These are phyloP conservation scores for Ceratocystis diversiconidia DNA, from an alignment of 2,329 filamentous ascomycete genomes.

Conservation along the genomic window DNA sequence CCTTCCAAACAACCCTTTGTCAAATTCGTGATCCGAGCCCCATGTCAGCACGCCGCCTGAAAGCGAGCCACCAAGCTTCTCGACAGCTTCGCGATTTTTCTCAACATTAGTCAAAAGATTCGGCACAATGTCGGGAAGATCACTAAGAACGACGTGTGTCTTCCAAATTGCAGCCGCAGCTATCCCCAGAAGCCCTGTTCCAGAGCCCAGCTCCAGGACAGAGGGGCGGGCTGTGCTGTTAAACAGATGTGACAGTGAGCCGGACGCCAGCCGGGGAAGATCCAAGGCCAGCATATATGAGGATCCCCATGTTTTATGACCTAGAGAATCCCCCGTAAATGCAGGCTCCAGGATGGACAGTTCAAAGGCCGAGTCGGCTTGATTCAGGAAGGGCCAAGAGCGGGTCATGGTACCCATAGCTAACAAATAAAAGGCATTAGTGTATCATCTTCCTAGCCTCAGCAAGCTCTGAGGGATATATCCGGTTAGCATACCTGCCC, in stretches of 20 bases:
- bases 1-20: conserved; percentile 31
- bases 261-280: conserved; percentile 37
- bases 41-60: conserved; percentile 60
- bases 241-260: conserved; percentile 34
- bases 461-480: no score
- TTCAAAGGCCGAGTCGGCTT: conserved; percentile 33
- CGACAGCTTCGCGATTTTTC: conserved; percentile 45
- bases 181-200: conserved; percentile 81
- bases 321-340: conserved; percentile 65
- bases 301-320: conserved; percentile 90
- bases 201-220: conserved; percentile 70
- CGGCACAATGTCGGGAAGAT: conserved; percentile 67
- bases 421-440: conserved; percentile 18
- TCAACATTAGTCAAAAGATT: conserved; percentile 66
- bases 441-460: no score
- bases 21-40: conserved; percentile 38
- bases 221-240: conserved; percentile 25
- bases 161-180: conserved; percentile 62
- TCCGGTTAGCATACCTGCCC: conserved; percentile 37
- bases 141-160: conserved; percentile 58
- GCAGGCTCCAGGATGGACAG: conserved; percentile 73
- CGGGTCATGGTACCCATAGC: conserved; percentile 45
- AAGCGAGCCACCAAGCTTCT: conserved; percentile 39
- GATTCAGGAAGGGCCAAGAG: conserved; percentile 35
- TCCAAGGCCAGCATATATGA: conserved; percentile 72